These are phyloP conservation scores for Phyllosticta capitalensis DNA, from an alignment of 2,329 filamentous ascomycete species.

Conservation along the genomic window DNA sequence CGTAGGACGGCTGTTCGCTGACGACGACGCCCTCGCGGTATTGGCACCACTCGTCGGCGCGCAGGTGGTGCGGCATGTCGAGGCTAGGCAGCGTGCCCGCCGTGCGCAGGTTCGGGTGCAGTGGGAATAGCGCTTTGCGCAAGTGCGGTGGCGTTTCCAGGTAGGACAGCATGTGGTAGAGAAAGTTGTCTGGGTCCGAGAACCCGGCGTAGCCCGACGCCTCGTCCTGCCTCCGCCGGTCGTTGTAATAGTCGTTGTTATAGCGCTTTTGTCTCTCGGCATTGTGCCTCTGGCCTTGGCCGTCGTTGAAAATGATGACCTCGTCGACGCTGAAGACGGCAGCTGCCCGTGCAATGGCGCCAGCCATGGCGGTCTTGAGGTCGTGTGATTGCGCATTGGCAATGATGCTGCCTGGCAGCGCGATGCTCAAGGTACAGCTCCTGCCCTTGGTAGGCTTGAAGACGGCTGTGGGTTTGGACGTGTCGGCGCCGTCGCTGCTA, in stretches of 20 bases:
- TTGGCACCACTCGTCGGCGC: slow-evolving; percentile 64
- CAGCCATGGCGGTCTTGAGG: slow-evolving; percentile 62
- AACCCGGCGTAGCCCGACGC: slow-evolving; percentile 21
- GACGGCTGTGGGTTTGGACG: slow-evolving; percentile 58
- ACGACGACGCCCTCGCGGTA: slow-evolving; percentile 75
- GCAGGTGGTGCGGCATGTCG: slow-evolving; percentile 77
- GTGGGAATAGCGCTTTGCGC: slow-evolving; percentile 62
- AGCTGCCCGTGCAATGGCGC: slow-evolving; percentile 68
- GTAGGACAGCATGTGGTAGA: slow-evolving; percentile 69
- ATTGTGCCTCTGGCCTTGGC: slow-evolving; percentile 25
- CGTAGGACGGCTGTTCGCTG: slow-evolving; percentile 22
- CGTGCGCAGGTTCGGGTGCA: slow-evolving; percentile 67
- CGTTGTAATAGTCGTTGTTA: slow-evolving; percentile 29
- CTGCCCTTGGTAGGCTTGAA: slow-evolving; percentile 58
- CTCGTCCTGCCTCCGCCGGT: slow-evolving; percentile 35
- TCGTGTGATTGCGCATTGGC: slow-evolving; percentile 63
- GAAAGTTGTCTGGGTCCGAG: slow-evolving; percentile 64
- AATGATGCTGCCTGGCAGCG: slow-evolving; percentile 68
- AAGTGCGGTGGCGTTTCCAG: slow-evolving; percentile 79
- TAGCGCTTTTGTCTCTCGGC: slow-evolving; percentile 10
- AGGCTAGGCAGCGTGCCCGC: slow-evolving; percentile 66
- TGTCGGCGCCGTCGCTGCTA: slow-evolving; percentile 31
- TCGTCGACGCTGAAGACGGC: slow-evolving; percentile 81
- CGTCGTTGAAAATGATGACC: slow-evolving; percentile 72
- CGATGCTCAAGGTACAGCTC: slow-evolving; percentile 66